These are phyloP conservation scores for Selaginella tamariscina DNA, from an alignment of 75 land plant species.

Conservation along the genomic window DNA sequence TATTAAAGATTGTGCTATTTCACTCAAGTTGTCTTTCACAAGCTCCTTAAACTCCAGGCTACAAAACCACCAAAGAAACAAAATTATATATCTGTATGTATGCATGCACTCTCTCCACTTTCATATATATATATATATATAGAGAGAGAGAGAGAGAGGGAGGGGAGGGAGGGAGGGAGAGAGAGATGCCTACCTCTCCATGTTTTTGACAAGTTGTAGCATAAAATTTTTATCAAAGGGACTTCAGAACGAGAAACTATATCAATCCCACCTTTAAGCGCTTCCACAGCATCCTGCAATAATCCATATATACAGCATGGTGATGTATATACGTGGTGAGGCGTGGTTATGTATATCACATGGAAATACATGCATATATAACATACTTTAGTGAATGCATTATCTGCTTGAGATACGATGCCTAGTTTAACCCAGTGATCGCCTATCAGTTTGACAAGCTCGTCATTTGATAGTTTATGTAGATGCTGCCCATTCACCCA, in stretches of 20 bases:
- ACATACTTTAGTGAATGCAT: conserved; percentile 35
- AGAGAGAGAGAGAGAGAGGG: neutral
- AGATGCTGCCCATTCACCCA: conserved; percentile 98
- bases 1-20: conserved; percentile 51
- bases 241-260: conserved; percentile 57
- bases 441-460: conserved; percentile 48
- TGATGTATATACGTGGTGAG: too few species aligned
- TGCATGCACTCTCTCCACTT: too few species aligned
- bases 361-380: neutral
- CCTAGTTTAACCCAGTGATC: conserved; percentile 63
- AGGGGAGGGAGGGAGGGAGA: neutral
- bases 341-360: too few species aligned
- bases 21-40: conserved; percentile 71
- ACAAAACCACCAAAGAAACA: too few species aligned
- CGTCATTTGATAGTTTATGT: conserved; percentile 48
- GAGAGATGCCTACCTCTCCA: conserved; percentile 35
- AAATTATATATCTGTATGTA: too few species aligned
- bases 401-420: conserved; percentile 51
- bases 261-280: conserved; percentile 78
- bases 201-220: conserved; percentile 61
- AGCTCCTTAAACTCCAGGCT: conserved; percentile 56
- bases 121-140: neutral
- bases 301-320: too few species aligned
- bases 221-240: conserved; percentile 44
- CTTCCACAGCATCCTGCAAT: conserved; percentile 58